Evolutionary conservation across 2,329 filamentous ascomycete genomes (phyloP), one percentile per base, ranked within the genome.

Genomic region (Fusarium hostae): DNA sequence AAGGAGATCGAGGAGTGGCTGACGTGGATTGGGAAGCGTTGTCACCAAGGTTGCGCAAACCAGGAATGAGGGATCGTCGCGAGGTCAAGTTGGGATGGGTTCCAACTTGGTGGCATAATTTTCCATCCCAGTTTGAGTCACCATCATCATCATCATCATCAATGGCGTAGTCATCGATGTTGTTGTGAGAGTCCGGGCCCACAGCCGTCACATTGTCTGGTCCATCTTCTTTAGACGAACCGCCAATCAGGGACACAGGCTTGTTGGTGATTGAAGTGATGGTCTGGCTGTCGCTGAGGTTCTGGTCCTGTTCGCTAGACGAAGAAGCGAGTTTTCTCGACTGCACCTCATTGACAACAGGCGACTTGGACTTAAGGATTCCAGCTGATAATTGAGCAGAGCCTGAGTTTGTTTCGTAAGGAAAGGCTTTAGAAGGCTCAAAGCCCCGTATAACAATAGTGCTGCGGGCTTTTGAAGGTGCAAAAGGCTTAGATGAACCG

Each of bases 41-140:
- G 78, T 91, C 91, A 69, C 89, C 88, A 20, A 95, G 87, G 58
- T 86, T 90, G 77, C 86, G 85, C 92, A 79, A 99, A 90, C 86
- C 90, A 2, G 95, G 98, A 73, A 99, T 91, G 43, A 98, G 88
- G 4, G 95, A 98, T 54, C 92, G 91, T 51, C 93, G 90, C 3
- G 95, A 97, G 4, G 92, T 91, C 28, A 98, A 86, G 78, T 97
- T 94, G 11, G 91, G 90, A 80, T 91, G 91, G 40, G 95, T 97
- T 80, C 97, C 94, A 51, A 98, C 94, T 13, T 95, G 92, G 80
- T 95, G 90, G 87, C 98, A 99, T 75, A 94, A 86, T 77, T 89
- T 91, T 66, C 96, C 92, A 68, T 96, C 93, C n/a, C n/a, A n/a
- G n/a, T n/a, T n/a, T n/a, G n/a, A n/a, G n/a, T n/a, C n/a, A n/a